Evolutionary conservation across 2,329 filamentous ascomycete species (phyloP), one percentile per base, ranked within the genome.

Genomic region (Lizonia empirigonia): DNA sequence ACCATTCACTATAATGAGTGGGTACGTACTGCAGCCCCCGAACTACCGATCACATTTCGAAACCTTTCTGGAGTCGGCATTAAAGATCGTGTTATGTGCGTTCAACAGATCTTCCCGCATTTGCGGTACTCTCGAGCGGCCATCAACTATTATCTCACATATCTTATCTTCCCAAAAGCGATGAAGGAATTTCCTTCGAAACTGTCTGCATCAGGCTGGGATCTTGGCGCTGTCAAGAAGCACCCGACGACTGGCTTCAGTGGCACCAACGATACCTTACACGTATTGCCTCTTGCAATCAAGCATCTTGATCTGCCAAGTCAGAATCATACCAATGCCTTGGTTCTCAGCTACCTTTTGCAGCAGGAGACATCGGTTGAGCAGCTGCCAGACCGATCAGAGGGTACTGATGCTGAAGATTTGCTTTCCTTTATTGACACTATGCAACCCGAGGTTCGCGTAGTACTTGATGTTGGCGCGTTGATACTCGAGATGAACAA

Each of bases 391-490:
- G 33, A 42, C 5, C 53, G 46, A 10, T 38, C 33, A 8, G 37
- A 10, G 1, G 32, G 37, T 12, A 50, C 34, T 2, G 61, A 78
- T 42, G 76, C 77, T 0, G 64, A 77, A 9, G 53, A 62, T 1
- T 61, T 88, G 0, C 61, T 91, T 0, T 24, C 68, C 0, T 65
- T 77, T 4, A 73, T 87, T 0, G 64, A 73, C 0, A 36, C 36
- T 0, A 67, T 82, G 35, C 34, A 74, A 0, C 71, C 74, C 0
- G 64, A 71, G 0, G 74, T 82, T 0, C 77, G 79, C 0, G 86
- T 91, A 0, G 80, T 91, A 1, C 75, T 91, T 0, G 87, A 91
- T 56, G 86, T 88, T 0, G 88, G 88, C 0, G 87, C 88, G 0
- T 83, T 87, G 39, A 81, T 91, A 5, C 67, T 91, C 0, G 87